Conservation (phyloP, 768 basidiomycete genomes). For the Lyophyllum shimeji region DNA sequence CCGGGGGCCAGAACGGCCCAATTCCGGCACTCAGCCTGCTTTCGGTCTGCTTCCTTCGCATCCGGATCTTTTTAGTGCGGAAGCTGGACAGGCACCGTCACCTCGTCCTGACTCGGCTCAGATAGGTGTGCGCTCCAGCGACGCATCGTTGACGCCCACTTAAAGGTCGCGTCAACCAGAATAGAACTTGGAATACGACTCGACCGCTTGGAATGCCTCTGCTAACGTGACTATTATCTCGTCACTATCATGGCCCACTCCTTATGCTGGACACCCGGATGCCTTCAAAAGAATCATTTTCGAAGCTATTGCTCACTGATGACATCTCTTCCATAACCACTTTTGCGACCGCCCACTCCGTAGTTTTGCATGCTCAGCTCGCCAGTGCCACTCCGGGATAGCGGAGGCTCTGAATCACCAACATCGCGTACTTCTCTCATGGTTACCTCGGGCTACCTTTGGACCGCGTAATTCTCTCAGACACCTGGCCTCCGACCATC, state of each 20-base stretch:
- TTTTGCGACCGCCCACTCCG: too few species aligned
- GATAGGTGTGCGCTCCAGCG: background rate
- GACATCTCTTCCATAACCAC: background rate
- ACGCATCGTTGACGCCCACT: background rate
- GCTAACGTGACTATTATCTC: background rate
- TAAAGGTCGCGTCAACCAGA: background rate
- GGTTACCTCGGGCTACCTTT: background rate
- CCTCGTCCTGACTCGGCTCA: background rate
- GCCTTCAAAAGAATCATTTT: background rate
- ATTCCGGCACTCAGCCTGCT: background rate
- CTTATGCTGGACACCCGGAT: background rate
- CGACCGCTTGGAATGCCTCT: background rate
- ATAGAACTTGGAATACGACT: background rate
- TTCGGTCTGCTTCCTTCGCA: background rate
- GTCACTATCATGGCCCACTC: background rate
- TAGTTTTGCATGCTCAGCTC: too few species aligned
- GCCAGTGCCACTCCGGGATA: background rate
- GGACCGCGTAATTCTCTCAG: background rate
- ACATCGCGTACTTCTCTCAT: background rate
- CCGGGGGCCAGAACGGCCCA: background rate
- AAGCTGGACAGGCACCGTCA: background rate
- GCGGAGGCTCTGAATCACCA: background rate
- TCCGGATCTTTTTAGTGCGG: background rate
- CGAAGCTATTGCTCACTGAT: background rate
- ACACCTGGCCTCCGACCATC: background rate